Base-by-base conservation (phyloP, 805 yeast species). In the Ogataea polymorpha region DNA sequence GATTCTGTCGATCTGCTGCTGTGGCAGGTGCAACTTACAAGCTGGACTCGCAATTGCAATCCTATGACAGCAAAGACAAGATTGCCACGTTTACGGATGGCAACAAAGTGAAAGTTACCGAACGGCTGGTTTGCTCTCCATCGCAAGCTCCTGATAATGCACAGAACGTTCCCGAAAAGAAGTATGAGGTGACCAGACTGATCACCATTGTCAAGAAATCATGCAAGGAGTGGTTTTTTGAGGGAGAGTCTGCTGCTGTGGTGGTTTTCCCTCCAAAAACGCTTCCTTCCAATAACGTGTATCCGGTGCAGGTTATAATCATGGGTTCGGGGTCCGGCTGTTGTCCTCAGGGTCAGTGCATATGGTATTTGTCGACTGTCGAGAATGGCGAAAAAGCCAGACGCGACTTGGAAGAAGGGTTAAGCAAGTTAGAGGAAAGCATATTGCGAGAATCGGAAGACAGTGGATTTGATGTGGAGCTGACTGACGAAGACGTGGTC, bases 1-100 rank as follows among this genome's bases (percentile, higher is more conserved):
- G 97, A 2, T 91, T 93, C 63, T 91, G 97, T 66, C 75, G 99
- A 54, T 85, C 95, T 43, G 98, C 98, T 3, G 99, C 99, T 11
- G 98, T 91, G 48, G 98, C 93, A 14, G 98, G 98, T 40, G 84
- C 97, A 40, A 87, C 95, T 24, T 91, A 93, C 66, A 88, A 89
- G 62, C 71, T 91, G 41, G 80, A 82, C 57, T 82, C 93, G 12
- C 67, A 72, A 28, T 63, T 91, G 38, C 66, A 66, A 5, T 76
- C 78, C 26, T 88, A 70, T 64, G 91, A 91, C 59, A 78, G 82
- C 25, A 66, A 61, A 20, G 67, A 77, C 23, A 82, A 85, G 55
- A 68, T 79, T 17, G 96, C 95, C 6, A 68, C 69, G 28, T 79
- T 86, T 49, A 69, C 75, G 44, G 96, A 90, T 61, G 93, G 95